phyloP scores from a whole-genome alignment of 1,284 basidiomycete species.

The Malassezia furfur region DNA sequence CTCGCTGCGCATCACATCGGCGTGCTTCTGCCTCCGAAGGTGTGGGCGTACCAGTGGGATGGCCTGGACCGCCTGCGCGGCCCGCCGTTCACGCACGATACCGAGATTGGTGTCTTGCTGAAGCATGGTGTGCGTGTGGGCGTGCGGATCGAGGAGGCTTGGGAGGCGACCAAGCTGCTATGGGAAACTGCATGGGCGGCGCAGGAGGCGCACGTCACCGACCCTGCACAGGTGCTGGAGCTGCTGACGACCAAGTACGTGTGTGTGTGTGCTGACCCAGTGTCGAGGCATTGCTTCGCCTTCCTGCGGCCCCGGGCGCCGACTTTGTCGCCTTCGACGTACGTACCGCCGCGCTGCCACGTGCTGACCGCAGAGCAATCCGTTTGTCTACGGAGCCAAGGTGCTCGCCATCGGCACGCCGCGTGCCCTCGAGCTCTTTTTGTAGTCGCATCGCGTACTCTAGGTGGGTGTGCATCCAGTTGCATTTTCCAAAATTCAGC shows the following conservation, averaged over 20 bases:
- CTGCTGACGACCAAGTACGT: constrained; percentile 54
- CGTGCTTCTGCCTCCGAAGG: constrained; percentile 61
- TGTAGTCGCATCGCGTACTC: not conserved
- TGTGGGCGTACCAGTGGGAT: constrained; percentile 64
- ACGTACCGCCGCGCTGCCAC: constrained; percentile 1
- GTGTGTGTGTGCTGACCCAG: constrained; percentile 51
- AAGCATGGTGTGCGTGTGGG: constrained; percentile 65
- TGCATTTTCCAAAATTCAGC: constrained; percentile 2
- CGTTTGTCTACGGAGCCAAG: constrained; percentile 58
- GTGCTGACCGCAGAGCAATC: constrained; percentile 19
- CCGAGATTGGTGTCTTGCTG: constrained; percentile 59
- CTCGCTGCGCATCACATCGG: constrained; percentile 61
- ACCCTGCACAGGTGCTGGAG: not conserved
- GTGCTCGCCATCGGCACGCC: constrained; percentile 53
- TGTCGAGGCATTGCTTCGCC: constrained; percentile 58
- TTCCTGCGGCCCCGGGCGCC: constrained; percentile 49
- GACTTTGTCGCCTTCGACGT: constrained; percentile 59
- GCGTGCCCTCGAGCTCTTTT: constrained; percentile 21
- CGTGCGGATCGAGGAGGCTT: constrained; percentile 57
- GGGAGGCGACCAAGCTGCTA: constrained; percentile 60
- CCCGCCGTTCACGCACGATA: constrained; percentile 62
- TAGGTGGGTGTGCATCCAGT: not conserved
- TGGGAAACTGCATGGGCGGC: constrained; percentile 51
- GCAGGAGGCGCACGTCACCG: constrained; percentile 22
- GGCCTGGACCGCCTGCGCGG: constrained; percentile 61